Evolutionary conservation across 352 stramenopile species (phyloP), one percentile per base, ranked within the genome.

Genomic region (Phytophthora hybrid): DNA sequence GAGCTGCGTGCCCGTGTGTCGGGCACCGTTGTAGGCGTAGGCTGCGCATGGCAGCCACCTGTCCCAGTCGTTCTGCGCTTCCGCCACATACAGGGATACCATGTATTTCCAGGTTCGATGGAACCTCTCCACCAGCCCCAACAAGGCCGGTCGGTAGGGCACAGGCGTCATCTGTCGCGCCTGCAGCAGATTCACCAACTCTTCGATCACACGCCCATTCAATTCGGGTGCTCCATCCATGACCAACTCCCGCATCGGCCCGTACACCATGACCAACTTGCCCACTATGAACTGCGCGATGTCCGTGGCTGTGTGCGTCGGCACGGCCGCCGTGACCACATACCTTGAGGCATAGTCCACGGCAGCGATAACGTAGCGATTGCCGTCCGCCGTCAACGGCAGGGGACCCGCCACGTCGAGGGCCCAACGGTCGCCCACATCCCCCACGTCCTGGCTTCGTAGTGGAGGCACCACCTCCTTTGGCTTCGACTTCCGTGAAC

Each of bases 1-100:
- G 44, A 31, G 59, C 9, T 31, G 29, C 29, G 63, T 70, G 1
- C 44, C 52, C 10, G 52, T 39, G 37, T 69, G 37, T 16, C 19
- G 32, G 5, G 37, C 53, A 0, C 62, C 53, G 23, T 69, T 69
- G 11, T 69, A 69, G 13, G 53, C 63, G 37, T 69, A 63, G 21
- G 37, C 51, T 3, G 52, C 52, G 21, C 39, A 69, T 6, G 34
- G 63, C 29, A 69, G 2, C 53, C 63, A 63, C 1, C 26, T 19
- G 14, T 69, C 53, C 63, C 39, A 69, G 11, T 58, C 63, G 1
- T 62, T 63, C 37, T 69, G 53, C 0, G 13, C 26, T 6, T 49
- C 60, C 5, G 5, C 16, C 31, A 67, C 60, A 11, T 59, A 67
- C n/a, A 67, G 34, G 8, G 34, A 44, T 5, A 44, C 34, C 8